These are phyloP conservation scores for Pisolithus tinctorius DNA, from an alignment of 768 basidiomycete genomes.

Conservation along the genomic window DNA sequence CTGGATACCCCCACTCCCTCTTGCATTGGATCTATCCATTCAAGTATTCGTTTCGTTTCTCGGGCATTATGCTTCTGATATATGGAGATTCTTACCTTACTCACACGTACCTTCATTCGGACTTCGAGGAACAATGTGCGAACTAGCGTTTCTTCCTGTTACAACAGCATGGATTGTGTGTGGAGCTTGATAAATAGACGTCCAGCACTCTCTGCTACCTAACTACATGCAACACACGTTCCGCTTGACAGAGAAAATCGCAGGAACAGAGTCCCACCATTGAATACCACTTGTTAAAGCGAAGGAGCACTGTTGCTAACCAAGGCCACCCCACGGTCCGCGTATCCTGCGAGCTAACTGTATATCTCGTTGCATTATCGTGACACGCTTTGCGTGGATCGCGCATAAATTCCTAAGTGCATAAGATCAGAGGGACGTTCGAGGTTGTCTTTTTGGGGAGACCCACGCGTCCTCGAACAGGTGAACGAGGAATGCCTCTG, in stretches of 20 bases:
- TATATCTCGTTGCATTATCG: constrained; percentile 95
- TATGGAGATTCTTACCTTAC: background rate
- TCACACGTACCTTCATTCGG: constrained; percentile 6
- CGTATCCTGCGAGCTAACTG: constrained; percentile 94
- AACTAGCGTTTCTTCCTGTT: constrained; percentile 3
- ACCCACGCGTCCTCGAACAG: constrained; percentile 98
- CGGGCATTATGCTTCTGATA: background rate
- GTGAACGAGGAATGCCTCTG: constrained; percentile 91
- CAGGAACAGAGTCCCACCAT: background rate
- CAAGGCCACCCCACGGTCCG: constrained; percentile 78
- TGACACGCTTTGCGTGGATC: constrained; percentile 96
- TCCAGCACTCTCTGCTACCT: no score
- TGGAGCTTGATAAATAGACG: no score
- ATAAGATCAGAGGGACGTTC: constrained; percentile 1
- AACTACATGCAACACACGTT: constrained; percentile 12
- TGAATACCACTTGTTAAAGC: no score
- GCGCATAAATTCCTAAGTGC: constrained; percentile 81
- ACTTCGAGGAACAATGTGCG: constrained; percentile 12
- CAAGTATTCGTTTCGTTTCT: background rate
- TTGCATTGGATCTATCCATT: background rate
- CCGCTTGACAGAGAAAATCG: background rate
- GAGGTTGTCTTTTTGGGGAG: background rate
- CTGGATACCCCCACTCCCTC: constrained; percentile 20
- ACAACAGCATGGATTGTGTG: background rate
- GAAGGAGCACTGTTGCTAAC: constrained; percentile 24